Evolutionary conservation across 805 yeast species (phyloP), one percentile per base, ranked within the genome.

Genomic region (Starmerella apis): DNA sequence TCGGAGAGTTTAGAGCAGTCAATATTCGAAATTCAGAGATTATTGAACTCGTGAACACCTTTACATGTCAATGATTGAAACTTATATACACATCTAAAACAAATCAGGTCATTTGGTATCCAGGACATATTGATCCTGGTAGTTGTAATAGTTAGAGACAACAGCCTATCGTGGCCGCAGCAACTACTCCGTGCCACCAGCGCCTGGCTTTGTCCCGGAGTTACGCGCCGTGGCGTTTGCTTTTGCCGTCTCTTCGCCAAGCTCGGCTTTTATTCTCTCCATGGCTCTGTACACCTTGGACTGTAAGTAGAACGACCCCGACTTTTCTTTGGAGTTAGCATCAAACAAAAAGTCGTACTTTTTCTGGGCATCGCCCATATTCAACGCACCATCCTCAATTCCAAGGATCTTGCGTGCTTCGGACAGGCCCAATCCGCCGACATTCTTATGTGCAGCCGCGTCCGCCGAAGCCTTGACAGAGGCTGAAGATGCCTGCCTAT

Each of bases 241-340:
- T 46, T 45, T 43, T 18, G 51, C 50, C 18, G 44, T 41, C 23
- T 43, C 52, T 30, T 50, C 57, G 37, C 80, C 79, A 44, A 86
- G 60, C 65, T 92, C 97, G 62, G 79, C 77, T 65, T 82, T 80
- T 58, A 92, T 71, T 54, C 96, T 75, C 65, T 92, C 97, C 77
- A 87, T 84, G 22, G 98, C 96, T 66, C 95, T 78, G 67, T 78
- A 87, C 22, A 92, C 90, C 69, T 92, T 92, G 47, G 92, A 81
- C 64, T 92, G 98, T 46, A 92, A 65, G 63, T 90, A 92, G 64
- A 92, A 90, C 37, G 95, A 83, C 38, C 95, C 95, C n/a, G 95
- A 95, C 66, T 87, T 86, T 54, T 88, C 96, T 66, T 86, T 86
- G 25, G 92, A 78, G 70, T 92, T 92, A 49, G 86, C 84, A 43